Conservation (phyloP, 1,284 basidiomycete genomes). For the Ceratobasidium sp. region DNA sequence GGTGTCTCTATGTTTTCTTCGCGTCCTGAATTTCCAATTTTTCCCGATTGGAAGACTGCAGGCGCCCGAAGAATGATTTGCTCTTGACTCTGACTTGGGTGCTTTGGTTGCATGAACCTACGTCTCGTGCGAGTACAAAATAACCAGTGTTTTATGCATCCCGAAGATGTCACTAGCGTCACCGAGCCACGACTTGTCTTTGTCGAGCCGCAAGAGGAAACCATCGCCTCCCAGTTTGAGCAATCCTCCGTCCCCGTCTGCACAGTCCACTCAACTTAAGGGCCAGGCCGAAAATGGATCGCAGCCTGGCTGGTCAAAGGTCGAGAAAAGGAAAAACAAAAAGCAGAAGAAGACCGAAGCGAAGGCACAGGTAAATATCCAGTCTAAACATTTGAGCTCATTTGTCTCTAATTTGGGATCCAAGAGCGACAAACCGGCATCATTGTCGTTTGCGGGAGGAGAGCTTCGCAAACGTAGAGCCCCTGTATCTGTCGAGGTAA, state of each 20-base stretch:
- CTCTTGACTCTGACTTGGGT: slow-evolving; percentile 22
- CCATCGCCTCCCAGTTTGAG: slow-evolving; percentile 34
- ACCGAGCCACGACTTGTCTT: not conserved
- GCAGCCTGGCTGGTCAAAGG: slow-evolving; percentile 67
- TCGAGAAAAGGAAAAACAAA: slow-evolving; percentile 78
- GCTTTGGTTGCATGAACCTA: slow-evolving; percentile 4
- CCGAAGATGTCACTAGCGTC: slow-evolving; percentile 4
- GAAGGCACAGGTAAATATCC: slow-evolving; percentile 64
- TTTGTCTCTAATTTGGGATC: slow-evolving; percentile 15
- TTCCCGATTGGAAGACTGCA: slow-evolving; percentile 14
- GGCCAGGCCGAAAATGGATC: slow-evolving; percentile 41
- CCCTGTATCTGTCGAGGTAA: slow-evolving; percentile 76
- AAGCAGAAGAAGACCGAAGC: slow-evolving; percentile 66
- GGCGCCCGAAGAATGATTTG: slow-evolving; percentile 18
- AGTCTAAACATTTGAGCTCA: slow-evolving; percentile 38
- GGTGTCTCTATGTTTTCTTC: slow-evolving; percentile 28
- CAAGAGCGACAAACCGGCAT: slow-evolving; percentile 63
- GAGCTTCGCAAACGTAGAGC: slow-evolving; percentile 76
- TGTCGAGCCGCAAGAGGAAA: slow-evolving; percentile 33
- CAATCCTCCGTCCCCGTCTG: slow-evolving; percentile 32
- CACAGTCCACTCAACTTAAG: not conserved
- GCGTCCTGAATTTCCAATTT: slow-evolving; percentile 17
- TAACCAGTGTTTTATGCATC: not conserved
- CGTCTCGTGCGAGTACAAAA: not conserved
- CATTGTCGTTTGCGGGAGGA: slow-evolving; percentile 77